A percentile compares a stretch with the other conserved stretches of the same genome.
Conservation (phyloP, 176 grass and related monocot genomes). For the Oryza rufipogon region DNA sequence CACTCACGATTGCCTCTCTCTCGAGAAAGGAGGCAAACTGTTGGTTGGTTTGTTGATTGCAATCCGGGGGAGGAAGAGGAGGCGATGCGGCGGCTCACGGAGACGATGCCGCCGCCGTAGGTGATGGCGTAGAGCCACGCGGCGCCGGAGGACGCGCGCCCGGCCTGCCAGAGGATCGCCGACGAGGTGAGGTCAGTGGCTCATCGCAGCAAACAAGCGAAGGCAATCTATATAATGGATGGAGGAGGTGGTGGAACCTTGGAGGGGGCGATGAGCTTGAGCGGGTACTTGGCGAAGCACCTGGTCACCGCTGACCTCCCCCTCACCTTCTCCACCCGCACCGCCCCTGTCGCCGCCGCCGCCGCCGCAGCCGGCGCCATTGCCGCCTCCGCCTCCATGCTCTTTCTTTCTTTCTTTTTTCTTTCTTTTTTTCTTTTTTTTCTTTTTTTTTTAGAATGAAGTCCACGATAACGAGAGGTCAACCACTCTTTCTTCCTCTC, state of each 20-base stretch:
- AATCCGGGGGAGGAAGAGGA: background rate
- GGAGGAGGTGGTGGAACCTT: slow-evolving; percentile 43
- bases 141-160: slow-evolving; percentile 43
- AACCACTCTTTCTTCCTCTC: background rate
- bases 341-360: slow-evolving; percentile 54
- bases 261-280: slow-evolving; percentile 88
- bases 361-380: background rate
- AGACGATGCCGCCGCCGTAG: slow-evolving; percentile 96
- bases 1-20: too few species aligned
- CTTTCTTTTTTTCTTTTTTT: background rate
- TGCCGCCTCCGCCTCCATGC: slow-evolving; percentile 4
- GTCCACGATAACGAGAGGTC: background rate
- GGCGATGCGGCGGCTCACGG: slow-evolving; percentile 46
- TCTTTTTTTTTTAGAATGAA: too few species aligned
- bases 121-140: slow-evolving; percentile 86
- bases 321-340: slow-evolving; percentile 75
- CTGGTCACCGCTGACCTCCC: slow-evolving; percentile 69
- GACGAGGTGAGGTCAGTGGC: too few species aligned
- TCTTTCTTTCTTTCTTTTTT: background rate
- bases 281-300: slow-evolving; percentile 88
- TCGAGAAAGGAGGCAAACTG: too few species aligned
- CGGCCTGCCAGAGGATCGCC: slow-evolving; percentile 50
- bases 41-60: too few species aligned
- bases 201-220: background rate
- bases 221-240: too few species aligned